Percentiles rank a stretch among this genome's conserved stretches.
These are phyloP conservation scores for Dendryphion nanum DNA, from an alignment of 2,329 filamentous ascomycete genomes.

Conservation along the genomic window DNA sequence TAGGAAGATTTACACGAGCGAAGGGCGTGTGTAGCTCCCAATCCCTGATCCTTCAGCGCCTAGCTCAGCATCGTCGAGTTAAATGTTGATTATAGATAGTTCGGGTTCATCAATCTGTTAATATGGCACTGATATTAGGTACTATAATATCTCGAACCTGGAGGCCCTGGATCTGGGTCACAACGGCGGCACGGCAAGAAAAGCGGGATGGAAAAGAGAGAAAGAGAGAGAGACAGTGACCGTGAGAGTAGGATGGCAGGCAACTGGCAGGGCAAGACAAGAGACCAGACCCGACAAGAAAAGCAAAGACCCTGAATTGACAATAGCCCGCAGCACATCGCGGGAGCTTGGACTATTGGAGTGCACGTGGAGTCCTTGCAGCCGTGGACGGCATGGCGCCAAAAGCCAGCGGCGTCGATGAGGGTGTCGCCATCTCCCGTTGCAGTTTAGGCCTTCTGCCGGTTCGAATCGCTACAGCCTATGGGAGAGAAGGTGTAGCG, in stretches of 20 bases:
- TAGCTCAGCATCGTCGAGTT: no score
- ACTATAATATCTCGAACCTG: no score
- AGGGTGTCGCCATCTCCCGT: slow-evolving; percentile 13
- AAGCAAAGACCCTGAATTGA: background rate
- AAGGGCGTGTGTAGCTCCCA: background rate
- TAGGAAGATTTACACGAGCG: background rate
- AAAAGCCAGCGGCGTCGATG: slow-evolving; percentile 3
- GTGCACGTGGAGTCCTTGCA: slow-evolving; percentile 7
- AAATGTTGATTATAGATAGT: no score
- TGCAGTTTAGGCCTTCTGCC: slow-evolving; percentile 3
- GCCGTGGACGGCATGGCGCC: slow-evolving; percentile 4
- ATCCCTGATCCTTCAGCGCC: no score
- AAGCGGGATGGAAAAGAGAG: background rate
- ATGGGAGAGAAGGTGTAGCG: no score
- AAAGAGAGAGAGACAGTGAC: background rate
- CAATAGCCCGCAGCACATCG: background rate
- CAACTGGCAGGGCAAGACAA: background rate
- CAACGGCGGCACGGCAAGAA: no score
- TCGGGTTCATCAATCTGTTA: no score
- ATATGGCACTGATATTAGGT: no score
- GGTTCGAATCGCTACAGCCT: no score
- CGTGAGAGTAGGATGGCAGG: background rate
- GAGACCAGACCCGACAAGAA: background rate
- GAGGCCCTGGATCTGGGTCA: no score
- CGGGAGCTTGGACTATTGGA: slow-evolving; percentile 1